Percentiles rank a stretch among this genome's conserved stretches.
Conservation (phyloP, 345 rosid genomes). For the Salix udensis region DNA sequence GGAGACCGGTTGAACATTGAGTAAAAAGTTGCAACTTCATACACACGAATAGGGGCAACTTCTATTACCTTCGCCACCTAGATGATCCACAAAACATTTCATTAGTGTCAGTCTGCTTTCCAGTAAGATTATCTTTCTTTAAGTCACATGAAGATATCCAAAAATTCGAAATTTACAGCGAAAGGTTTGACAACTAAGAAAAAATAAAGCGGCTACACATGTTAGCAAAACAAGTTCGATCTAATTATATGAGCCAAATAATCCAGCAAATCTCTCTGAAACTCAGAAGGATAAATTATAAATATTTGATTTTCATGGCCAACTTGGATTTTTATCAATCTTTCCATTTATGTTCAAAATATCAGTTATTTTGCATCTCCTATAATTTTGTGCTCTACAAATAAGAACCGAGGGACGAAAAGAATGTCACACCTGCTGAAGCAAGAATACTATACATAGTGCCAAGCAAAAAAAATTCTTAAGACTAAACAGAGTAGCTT, state of each 20-base stretch:
- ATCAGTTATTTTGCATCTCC: not conserved
- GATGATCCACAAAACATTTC: slow-evolving; percentile 14
- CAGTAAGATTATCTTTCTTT: not conserved
- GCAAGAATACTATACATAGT: not conserved
- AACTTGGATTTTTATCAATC: not conserved
- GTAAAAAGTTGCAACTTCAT: slow-evolving; percentile 96
- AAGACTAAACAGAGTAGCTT: not conserved
- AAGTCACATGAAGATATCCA: not conserved
- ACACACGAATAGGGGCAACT: slow-evolving; percentile 93
- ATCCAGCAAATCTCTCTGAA: not conserved
- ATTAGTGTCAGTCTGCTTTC: not conserved
- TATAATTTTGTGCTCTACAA: not conserved
- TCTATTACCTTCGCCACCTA: slow-evolving; percentile 86
- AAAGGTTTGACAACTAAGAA: not conserved
- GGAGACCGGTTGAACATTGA: slow-evolving; percentile 93
- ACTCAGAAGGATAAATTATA: not conserved
- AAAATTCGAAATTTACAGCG: not conserved
- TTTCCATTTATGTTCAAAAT: not conserved
- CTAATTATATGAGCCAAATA: not conserved
- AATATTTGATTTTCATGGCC: not conserved
- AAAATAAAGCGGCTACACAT: not conserved
- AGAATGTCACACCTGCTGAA: not conserved
- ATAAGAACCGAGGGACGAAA: not conserved
- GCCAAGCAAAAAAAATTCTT: not conserved
- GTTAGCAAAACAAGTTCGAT: not conserved